Evolutionary conservation across 352 stramenopile genomes (phyloP).

Genomic region (Globisporangium parvum): DNA sequence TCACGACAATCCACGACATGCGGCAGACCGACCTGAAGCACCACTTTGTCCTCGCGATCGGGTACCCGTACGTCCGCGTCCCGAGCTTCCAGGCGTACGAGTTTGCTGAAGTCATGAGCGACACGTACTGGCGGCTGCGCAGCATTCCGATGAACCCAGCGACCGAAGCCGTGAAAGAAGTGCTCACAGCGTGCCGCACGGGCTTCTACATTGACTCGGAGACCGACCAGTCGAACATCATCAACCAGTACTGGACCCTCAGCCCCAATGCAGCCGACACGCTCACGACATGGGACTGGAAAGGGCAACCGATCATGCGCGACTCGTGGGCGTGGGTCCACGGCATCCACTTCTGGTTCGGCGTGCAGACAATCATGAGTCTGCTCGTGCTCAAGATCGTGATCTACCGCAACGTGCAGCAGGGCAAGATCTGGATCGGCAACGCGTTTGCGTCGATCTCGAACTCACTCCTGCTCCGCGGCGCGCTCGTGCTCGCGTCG

Average conservation of each 20-base stretch:
- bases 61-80: too few relatives aligned
- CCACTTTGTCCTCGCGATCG: too few relatives aligned
- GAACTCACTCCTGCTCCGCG: slow-evolving; percentile 24
- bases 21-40: too few relatives aligned
- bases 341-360: slow-evolving; percentile 37
- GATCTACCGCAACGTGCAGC: slow-evolving; percentile 24
- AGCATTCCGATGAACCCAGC: too few relatives aligned
- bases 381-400: slow-evolving; percentile 29
- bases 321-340: slow-evolving; percentile 53
- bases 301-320: slow-evolving; percentile 17
- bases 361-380: slow-evolving; percentile 28
- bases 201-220: slow-evolving; percentile 20
- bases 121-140: too few relatives aligned
- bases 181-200: too few relatives aligned
- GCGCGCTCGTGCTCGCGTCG: slow-evolving; percentile 24
- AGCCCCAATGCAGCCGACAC: too few relatives aligned
- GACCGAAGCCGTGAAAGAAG: too few relatives aligned
- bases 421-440: slow-evolving; percentile 36
- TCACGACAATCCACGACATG: too few relatives aligned
- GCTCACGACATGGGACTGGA: slow-evolving; percentile 9
- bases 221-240: slow-evolving; percentile 31
- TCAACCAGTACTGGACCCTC: slow-evolving; percentile 17
- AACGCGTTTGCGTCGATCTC: slow-evolving; percentile 47
- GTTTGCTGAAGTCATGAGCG: too few relatives aligned
- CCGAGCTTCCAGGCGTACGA: too few relatives aligned